Evolutionary conservation across 2,329 filamentous ascomycete species (phyloP).

Genomic region (Hymenoscyphus linearis): DNA sequence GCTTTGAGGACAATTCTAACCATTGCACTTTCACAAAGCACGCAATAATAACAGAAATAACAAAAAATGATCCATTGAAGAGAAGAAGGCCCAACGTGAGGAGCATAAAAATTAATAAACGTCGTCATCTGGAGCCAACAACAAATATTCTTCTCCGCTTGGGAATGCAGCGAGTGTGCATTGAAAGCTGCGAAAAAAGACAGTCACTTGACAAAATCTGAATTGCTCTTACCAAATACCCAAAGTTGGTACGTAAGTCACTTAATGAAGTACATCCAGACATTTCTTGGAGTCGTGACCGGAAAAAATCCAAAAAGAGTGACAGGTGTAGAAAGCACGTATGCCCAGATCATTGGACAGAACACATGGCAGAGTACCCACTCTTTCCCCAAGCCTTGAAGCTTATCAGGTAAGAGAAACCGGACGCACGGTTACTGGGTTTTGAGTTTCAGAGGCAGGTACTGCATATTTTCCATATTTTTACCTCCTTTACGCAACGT

Average conservation of each 20-base stretch:
- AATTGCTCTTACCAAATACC: not conserved
- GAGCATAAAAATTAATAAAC: not conserved
- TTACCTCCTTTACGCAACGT: not conserved
- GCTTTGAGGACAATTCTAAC: no score
- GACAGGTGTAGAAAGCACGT: not conserved
- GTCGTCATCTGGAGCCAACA: not conserved
- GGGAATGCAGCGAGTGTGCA: not conserved
- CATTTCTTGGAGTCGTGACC: not conserved
- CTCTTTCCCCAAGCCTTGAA: not conserved
- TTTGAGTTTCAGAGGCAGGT: not conserved
- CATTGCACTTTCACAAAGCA: no score
- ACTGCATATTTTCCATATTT: not conserved
- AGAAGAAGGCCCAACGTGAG: not conserved
- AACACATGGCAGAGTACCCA: not conserved
- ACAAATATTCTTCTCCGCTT: not conserved
- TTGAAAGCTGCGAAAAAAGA: not conserved
- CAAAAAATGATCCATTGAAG: no score
- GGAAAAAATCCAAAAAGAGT: not conserved
- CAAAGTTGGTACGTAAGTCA: not conserved
- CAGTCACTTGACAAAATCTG: not conserved
- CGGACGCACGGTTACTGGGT: not conserved
- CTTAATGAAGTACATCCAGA: not conserved
- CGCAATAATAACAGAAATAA: no score
- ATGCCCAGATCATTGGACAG: not conserved
- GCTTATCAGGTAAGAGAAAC: not conserved